Conservation (phyloP, 768 basidiomycete genomes). For the Serendipita sp. region DNA sequence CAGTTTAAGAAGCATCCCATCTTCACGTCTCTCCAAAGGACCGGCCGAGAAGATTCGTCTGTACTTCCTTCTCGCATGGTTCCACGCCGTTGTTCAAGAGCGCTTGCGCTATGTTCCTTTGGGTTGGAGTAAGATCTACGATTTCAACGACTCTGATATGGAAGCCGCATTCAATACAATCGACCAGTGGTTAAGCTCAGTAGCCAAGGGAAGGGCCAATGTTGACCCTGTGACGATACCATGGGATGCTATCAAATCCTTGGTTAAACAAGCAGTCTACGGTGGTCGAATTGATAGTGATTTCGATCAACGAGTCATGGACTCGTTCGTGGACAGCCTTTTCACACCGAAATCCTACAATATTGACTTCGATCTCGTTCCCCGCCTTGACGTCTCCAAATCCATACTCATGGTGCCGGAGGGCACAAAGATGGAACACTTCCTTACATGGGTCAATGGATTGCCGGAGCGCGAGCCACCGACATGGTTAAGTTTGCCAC, state of each 20-base stretch:
- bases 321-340: constrained; percentile 80
- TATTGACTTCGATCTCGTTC: constrained; percentile 79
- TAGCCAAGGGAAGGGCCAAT: constrained; percentile 79
- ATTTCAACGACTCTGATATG: constrained; percentile 99
- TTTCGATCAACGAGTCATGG: constrained; percentile 83
- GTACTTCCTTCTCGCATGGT: constrained; percentile 96
- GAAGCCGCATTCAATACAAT: constrained; percentile 82
- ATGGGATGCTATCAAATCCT: constrained; percentile 84
- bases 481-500: constrained; percentile 84
- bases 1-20: constrained; percentile 57
- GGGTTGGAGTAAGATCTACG: constrained; percentile 93
- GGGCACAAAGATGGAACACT: constrained; percentile 83
- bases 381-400: constrained; percentile 28
- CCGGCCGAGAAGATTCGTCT: constrained; percentile 85
- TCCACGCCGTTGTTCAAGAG: constrained; percentile 96
- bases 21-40: constrained; percentile 59
- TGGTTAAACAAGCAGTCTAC: constrained; percentile 93
- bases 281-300: constrained; percentile 89
- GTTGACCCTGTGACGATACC: constrained; percentile 84
- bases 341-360: constrained; percentile 86
- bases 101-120: constrained; percentile 89
- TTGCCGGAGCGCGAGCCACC: constrained; percentile 89
- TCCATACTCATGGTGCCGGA: constrained; percentile 62
- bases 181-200: constrained; percentile 67
- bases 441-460: constrained; percentile 73